Percentiles rank a stretch among this genome's conserved stretches.
Conservation (phyloP, 306 rosid species). For the Lathyrus oleraceus region DNA sequence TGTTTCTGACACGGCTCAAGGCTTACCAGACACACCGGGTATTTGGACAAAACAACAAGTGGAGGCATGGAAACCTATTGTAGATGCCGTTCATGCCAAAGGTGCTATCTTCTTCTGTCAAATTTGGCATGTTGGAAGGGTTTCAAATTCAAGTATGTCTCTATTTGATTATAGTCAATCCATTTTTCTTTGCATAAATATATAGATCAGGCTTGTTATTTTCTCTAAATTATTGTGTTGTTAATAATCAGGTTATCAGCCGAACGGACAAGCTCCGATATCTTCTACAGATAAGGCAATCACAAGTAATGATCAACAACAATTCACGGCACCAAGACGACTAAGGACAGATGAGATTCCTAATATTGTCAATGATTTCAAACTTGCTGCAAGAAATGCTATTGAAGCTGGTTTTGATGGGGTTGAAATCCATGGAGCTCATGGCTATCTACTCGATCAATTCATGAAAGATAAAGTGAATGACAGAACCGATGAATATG, state of each 20-base stretch:
- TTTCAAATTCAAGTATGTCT: no score
- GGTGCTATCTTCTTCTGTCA: no score
- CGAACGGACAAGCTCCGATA: background rate
- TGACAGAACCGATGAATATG: conserved; percentile 50
- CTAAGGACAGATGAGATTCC: conserved; percentile 53
- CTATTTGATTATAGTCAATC: no score
- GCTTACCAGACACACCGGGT: no score
- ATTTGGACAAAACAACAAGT: no score
- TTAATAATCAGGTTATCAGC: background rate
- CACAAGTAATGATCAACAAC: conserved; percentile 6
- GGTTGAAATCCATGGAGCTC: background rate
- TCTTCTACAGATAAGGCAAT: background rate
- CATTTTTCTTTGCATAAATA: no score
- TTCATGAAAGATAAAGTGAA: conserved; percentile 56
- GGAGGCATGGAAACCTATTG: no score
- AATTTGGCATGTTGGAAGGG: no score
- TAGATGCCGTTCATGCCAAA: no score
- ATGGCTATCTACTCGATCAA: background rate
- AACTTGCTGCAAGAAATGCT: conserved; percentile 46
- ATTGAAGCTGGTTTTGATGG: conserved; percentile 58
- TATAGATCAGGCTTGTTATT: no score
- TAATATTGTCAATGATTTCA: conserved; percentile 49
- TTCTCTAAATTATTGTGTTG: no score
- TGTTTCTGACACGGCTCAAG: no score
- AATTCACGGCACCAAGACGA: conserved; percentile 55